These are phyloP conservation scores for Tolypocladium endophyticum DNA, from an alignment of 2,329 filamentous ascomycete species.

Conservation along the genomic window DNA sequence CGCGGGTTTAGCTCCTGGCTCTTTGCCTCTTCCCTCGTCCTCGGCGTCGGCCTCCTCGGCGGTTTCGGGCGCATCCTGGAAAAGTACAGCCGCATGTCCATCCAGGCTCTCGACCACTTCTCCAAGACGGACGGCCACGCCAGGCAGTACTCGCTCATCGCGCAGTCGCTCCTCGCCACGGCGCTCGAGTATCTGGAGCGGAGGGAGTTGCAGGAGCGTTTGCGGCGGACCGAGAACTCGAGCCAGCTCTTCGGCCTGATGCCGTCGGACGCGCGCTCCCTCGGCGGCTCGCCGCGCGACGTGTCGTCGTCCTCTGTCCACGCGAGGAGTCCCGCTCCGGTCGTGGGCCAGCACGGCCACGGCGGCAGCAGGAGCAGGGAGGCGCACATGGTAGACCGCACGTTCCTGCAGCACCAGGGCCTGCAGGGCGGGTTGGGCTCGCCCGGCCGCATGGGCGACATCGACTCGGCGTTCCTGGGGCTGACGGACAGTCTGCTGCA, in stretches of 20 bases:
- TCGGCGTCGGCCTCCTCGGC: constrained; percentile 39
- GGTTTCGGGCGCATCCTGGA: constrained; percentile 42
- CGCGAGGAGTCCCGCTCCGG: neutral
- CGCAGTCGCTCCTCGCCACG: constrained; percentile 35
- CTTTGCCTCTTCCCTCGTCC: constrained; percentile 41
- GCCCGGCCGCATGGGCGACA: constrained; percentile 19
- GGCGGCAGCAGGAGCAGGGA: neutral
- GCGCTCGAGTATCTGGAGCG: constrained; percentile 37
- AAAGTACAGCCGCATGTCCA: constrained; percentile 36
- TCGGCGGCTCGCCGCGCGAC: neutral
- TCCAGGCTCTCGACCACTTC: constrained; percentile 37
- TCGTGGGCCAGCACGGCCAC: neutral
- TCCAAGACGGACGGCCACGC: constrained; percentile 39
- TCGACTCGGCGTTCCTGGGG: constrained; percentile 27
- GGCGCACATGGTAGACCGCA: neutral
- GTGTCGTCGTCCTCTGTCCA: constrained; percentile 4
- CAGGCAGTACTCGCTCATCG: constrained; percentile 41
- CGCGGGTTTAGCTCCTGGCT: constrained; percentile 34
- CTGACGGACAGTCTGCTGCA: constrained; percentile 25
- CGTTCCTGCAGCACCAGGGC: constrained; percentile 6
- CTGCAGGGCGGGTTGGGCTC: constrained; percentile 10
- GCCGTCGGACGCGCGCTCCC: constrained; percentile 10
- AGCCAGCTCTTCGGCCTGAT: constrained; percentile 41
- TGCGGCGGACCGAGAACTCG: constrained; percentile 37
- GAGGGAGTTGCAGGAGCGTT: constrained; percentile 34